phyloP scores from a whole-genome alignment of 768 basidiomycete genomes.

The Mycena pura region DNA sequence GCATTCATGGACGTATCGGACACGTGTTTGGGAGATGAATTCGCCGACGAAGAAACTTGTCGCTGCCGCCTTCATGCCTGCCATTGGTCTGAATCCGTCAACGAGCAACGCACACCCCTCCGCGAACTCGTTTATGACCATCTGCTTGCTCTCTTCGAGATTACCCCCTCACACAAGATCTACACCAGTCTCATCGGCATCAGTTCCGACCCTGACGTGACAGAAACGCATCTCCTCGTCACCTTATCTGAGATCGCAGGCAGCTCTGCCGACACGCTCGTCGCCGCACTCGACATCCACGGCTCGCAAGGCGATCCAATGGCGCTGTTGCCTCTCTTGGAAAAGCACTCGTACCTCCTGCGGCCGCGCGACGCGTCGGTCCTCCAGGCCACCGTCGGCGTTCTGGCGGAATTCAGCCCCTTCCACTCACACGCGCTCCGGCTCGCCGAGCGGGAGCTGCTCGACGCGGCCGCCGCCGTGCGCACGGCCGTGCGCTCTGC shows the following conservation, averaged over 20 bases:
- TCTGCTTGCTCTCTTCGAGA: slow-evolving; percentile 55
- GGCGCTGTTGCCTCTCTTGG: slow-evolving; percentile 50
- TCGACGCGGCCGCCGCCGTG: slow-evolving; percentile 51
- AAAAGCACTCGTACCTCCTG: slow-evolving; percentile 58
- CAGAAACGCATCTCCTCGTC: slow-evolving; percentile 42
- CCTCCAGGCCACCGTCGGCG: slow-evolving; percentile 52
- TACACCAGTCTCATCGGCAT: slow-evolving; percentile 51
- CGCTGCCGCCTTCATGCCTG: slow-evolving; percentile 45
- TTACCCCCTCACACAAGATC: slow-evolving; percentile 54
- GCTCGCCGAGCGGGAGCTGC: slow-evolving; percentile 60
- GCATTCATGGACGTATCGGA: slow-evolving; percentile 2
- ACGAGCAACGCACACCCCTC: slow-evolving; percentile 47
- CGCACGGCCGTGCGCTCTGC: slow-evolving; percentile 48
- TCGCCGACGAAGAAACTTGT: slow-evolving; percentile 29
- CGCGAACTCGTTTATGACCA: slow-evolving; percentile 52
- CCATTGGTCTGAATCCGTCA: slow-evolving; percentile 59
- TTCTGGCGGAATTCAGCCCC: slow-evolving; percentile 38
- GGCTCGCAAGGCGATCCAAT: slow-evolving; percentile 42
- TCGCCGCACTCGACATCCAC: slow-evolving; percentile 62
- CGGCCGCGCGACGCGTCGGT: slow-evolving; percentile 60
- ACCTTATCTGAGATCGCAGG: slow-evolving; percentile 50
- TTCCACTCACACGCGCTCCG: slow-evolving; percentile 43
- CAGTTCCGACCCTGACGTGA: slow-evolving; percentile 39
- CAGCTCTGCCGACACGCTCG: slow-evolving; percentile 57
- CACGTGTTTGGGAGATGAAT: not conserved